Conservation (phyloP, 805 yeast genomes). For the Metschnikowia aberdeeniae region DNA sequence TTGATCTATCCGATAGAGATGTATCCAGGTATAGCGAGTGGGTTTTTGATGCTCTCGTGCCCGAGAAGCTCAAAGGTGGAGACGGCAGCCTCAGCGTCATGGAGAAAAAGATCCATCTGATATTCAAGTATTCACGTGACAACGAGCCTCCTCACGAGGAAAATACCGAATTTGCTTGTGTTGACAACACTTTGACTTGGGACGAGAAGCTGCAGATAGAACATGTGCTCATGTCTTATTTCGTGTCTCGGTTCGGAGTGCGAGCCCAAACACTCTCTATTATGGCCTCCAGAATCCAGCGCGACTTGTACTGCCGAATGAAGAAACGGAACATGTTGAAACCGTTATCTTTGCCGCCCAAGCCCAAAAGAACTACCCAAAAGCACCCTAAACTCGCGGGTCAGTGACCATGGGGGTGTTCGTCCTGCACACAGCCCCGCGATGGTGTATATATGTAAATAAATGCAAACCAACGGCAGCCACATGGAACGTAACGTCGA, state of each 20-base stretch:
- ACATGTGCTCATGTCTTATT: neutral
- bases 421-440: too few relatives aligned
- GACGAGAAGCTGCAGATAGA: neutral
- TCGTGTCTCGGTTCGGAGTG: slow-evolving; percentile 2
- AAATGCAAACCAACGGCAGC: too few relatives aligned
- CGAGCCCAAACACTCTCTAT: neutral
- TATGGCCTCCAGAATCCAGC: slow-evolving; percentile 1
- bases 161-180: slow-evolving; percentile 1
- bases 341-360: neutral
- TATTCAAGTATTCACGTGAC: slow-evolving; percentile 20
- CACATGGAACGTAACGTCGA: too few relatives aligned
- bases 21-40: slow-evolving; percentile 48
- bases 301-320: neutral
- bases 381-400: too few relatives aligned
- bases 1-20: slow-evolving; percentile 46
- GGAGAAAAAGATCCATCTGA: slow-evolving; percentile 29
- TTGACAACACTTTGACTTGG: slow-evolving; percentile 4
- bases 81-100: slow-evolving; percentile 21
- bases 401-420: too few relatives aligned
- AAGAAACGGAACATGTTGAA: slow-evolving; percentile 1
- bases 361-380: too few relatives aligned
- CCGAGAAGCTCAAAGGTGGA: slow-evolving; percentile 17
- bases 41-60: slow-evolving; percentile 37
- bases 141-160: neutral
- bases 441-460: too few relatives aligned